Percentiles rank a stretch among this genome's conserved stretches.
These are phyloP conservation scores for Aureobasidium sp. DNA, from an alignment of 2,329 filamentous ascomycete species.

Conservation along the genomic window DNA sequence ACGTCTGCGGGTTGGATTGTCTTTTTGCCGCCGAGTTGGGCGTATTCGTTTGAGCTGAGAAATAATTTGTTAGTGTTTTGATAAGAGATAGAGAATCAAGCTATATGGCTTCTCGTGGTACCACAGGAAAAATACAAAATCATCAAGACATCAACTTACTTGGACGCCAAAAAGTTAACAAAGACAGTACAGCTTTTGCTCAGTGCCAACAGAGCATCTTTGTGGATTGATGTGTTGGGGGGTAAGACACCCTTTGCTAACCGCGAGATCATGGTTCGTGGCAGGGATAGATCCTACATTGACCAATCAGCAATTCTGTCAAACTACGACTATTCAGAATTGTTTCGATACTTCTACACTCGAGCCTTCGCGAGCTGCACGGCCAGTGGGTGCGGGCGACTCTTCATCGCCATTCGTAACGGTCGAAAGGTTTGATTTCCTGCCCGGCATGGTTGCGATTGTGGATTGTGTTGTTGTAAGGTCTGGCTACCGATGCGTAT, in stretches of 20 bases:
- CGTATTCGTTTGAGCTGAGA: constrained; percentile 66
- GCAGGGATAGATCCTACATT: constrained; percentile 62
- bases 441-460: constrained; percentile 35
- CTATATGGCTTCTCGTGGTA: neutral
- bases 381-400: constrained; percentile 21
- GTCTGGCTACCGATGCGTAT: no score
- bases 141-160: constrained; percentile 47
- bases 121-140: no score
- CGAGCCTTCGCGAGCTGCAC: constrained; percentile 23
- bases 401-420: constrained; percentile 34
- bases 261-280: constrained; percentile 73
- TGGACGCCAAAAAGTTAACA: constrained; percentile 68
- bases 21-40: constrained; percentile 61
- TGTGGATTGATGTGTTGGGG: constrained; percentile 75
- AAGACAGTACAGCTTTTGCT: constrained; percentile 79
- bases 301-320: neutral
- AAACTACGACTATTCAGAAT: neutral
- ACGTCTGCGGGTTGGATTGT: constrained; percentile 72
- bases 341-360: constrained; percentile 35
- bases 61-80: neutral
- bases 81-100: neutral
- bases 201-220: constrained; percentile 71
- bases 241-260: constrained; percentile 75
- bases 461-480: no score
- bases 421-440: constrained; percentile 41